Evolutionary conservation across 768 basidiomycete species (phyloP), one percentile per base, ranked within the genome.

Genomic region (Lactifluus pinguis): DNA sequence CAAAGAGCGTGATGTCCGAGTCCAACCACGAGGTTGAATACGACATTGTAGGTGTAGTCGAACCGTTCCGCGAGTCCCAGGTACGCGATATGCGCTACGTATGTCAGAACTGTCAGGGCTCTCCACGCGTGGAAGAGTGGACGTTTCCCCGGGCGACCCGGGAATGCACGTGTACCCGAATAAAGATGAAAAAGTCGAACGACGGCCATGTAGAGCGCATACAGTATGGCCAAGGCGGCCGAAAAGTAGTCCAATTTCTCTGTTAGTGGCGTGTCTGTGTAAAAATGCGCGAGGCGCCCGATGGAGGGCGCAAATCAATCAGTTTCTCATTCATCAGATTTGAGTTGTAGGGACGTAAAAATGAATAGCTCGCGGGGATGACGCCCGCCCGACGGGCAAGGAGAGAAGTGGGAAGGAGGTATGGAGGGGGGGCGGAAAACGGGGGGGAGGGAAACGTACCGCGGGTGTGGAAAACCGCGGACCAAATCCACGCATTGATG

Each of bases 181-280:
- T 92, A 92, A 53, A 94, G 74, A 66, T 87, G 84, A 68, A 87
- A 86, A 17, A 89, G 71, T 4, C 95, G 89, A 50, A 93, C 75
- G 66, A 84, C 77, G 29, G 87, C 82, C 71, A 82, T 83, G 72
- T 90, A 94, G 4, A 98, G 76, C 2, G 87, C 86, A 65, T 82
- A 89, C 29, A 94, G 70, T 65, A 97, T 94, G 13, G 87, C 85
- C 9, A 87, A 73, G 0, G 88, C 93, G 6, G 97, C 97, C 3
- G 92, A 92, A 71, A 98, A 97, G 72, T 99, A 99, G 69, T 98
- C 97, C 69, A 95, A 60, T 65, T 86, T 89, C 72, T 99, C 97
- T 2, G 95, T 98, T 29, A 75, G 69, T 2, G 87, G 83, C 6
- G 83, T 76, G 74, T 98, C 95, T 92, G 66, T 21, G 59, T n/a